Conservation (phyloP, 257 asterid genomes). For the Eucommia ulmoides region DNA sequence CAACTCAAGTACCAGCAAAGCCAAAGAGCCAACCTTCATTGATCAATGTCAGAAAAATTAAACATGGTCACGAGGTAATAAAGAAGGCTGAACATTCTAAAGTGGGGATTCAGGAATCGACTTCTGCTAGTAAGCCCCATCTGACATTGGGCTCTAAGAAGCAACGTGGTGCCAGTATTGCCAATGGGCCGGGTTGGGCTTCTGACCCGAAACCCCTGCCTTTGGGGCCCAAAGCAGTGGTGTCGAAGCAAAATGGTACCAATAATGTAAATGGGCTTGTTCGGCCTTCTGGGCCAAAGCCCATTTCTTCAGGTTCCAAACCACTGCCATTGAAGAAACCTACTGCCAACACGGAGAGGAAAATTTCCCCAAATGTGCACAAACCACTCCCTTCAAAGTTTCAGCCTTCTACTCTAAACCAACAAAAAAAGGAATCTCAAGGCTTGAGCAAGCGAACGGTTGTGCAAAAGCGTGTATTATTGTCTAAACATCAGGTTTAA, state of each 20-base stretch:
- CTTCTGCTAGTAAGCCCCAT: slow-evolving; percentile 19
- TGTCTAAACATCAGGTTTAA: slow-evolving; percentile 38
- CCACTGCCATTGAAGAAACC: slow-evolving; percentile 29
- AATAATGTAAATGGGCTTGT: slow-evolving; percentile 70
- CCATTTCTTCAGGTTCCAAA: too few relatives aligned
- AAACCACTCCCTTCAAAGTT: slow-evolving; percentile 25
- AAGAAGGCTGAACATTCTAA: slow-evolving; percentile 25
- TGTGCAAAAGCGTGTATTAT: slow-evolving; percentile 25
- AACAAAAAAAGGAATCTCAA: slow-evolving; percentile 26
- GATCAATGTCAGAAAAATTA: slow-evolving; percentile 31
- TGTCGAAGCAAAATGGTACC: slow-evolving; percentile 12
- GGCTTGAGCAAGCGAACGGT: slow-evolving; percentile 39
- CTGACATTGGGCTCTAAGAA: slow-evolving; percentile 28
- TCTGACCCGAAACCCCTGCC: slow-evolving; percentile 30
- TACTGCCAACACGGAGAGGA: slow-evolving; percentile 26
- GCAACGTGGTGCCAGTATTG: slow-evolving; percentile 38
- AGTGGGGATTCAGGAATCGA: slow-evolving; percentile 22
- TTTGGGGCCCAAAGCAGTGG: too few relatives aligned
- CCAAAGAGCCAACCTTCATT: slow-evolving; percentile 29
- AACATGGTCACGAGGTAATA: slow-evolving; percentile 31
- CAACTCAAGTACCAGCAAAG: slow-evolving; percentile 24
- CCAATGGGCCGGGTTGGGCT: slow-evolving; percentile 84
- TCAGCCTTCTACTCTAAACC: slow-evolving; percentile 32
- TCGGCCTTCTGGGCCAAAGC: slow-evolving; percentile 49
- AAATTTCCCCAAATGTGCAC: slow-evolving; percentile 18